These are phyloP conservation scores for Pseudotulostoma volvatum DNA, from an alignment of 495 filamentous ascomycete species.

Conservation along the genomic window DNA sequence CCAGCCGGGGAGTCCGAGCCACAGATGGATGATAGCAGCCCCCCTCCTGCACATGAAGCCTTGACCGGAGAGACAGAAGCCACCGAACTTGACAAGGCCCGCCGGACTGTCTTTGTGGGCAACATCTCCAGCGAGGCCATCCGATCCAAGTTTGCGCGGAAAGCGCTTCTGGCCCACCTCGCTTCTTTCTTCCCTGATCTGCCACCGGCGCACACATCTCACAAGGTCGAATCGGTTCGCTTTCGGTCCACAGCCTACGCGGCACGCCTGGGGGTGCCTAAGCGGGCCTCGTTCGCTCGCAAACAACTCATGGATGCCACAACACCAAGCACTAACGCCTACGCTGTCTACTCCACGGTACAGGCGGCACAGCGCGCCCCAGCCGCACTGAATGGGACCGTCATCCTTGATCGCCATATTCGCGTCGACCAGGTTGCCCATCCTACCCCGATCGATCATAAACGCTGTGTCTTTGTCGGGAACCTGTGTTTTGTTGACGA, in stretches of 20 bases:
- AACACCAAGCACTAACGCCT: constrained; percentile 86
- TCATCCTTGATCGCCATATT: constrained; percentile 76
- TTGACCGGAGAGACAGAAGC: constrained; percentile 22
- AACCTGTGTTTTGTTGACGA: constrained; percentile 92
- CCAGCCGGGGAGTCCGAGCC: constrained; percentile 13
- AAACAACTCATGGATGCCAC: constrained; percentile 73
- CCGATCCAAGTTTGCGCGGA: constrained; percentile 63
- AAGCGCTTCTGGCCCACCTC: constrained; percentile 53
- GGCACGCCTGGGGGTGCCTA: constrained; percentile 52
- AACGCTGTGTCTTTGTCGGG: constrained; percentile 88
- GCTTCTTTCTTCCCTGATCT: constrained; percentile 36
- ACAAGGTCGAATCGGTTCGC: constrained; percentile 74
- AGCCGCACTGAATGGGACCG: constrained; percentile 61
- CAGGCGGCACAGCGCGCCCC: constrained; percentile 61
- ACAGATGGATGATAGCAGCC: constrained; percentile 8
- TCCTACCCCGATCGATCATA: constrained; percentile 63
- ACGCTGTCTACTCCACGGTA: constrained; percentile 66
- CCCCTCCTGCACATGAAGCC: constrained; percentile 42
- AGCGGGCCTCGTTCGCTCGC: constrained; percentile 74
- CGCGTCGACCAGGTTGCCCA: constrained; percentile 82
- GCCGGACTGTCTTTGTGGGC: constrained; percentile 80
- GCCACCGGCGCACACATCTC: constrained; percentile 27
- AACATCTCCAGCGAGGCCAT: constrained; percentile 77
- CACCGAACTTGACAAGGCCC: constrained; percentile 63
- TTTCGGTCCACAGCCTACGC: constrained; percentile 85